Evolutionary conservation across 805 yeast genomes (phyloP).

Genomic region (Yarrowia yakushimensis): DNA sequence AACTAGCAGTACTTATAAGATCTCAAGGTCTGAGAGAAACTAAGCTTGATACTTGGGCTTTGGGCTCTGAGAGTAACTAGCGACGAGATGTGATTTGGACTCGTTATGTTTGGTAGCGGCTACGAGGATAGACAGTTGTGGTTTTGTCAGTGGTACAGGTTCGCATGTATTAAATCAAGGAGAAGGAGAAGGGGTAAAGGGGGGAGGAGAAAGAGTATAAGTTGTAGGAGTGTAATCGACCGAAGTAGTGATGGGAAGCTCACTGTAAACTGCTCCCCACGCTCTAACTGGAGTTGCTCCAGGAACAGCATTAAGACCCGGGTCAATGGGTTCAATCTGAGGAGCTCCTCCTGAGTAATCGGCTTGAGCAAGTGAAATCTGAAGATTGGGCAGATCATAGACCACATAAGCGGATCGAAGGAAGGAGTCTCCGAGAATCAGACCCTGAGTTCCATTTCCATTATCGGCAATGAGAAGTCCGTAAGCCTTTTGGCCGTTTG

Average conservation of each 20-base stretch:
- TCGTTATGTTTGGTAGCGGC: too few relatives aligned
- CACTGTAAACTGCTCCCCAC: not conserved
- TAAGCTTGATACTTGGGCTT: too few relatives aligned
- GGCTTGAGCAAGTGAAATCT: slow-evolving; percentile 56
- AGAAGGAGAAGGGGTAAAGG: not conserved
- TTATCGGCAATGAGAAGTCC: not conserved
- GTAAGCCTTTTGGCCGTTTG: slow-evolving; percentile 8
- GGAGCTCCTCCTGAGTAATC: slow-evolving; percentile 28
- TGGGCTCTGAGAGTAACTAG: too few relatives aligned
- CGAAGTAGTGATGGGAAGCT: not conserved
- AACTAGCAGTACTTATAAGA: too few relatives aligned
- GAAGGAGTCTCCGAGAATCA: slow-evolving; percentile 55
- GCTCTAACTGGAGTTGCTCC: not conserved
- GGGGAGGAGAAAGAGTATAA: not conserved
- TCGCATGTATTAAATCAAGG: too few relatives aligned
- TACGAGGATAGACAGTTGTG: too few relatives aligned
- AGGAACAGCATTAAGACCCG: slow-evolving; percentile 1
- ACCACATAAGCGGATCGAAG: slow-evolving; percentile 62
- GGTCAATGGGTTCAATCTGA: slow-evolving; percentile 6
- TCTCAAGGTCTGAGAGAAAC: too few relatives aligned
- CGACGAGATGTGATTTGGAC: too few relatives aligned
- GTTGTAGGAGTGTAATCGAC: not conserved
- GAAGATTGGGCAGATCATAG: slow-evolving; percentile 55
- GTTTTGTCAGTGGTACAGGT: too few relatives aligned
- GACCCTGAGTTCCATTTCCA: slow-evolving; percentile 40